Percentiles rank a stretch among this genome's conserved stretches.
Conservation (phyloP, 2,329 filamentous ascomycete genomes). For the Neonectria sp. region DNA sequence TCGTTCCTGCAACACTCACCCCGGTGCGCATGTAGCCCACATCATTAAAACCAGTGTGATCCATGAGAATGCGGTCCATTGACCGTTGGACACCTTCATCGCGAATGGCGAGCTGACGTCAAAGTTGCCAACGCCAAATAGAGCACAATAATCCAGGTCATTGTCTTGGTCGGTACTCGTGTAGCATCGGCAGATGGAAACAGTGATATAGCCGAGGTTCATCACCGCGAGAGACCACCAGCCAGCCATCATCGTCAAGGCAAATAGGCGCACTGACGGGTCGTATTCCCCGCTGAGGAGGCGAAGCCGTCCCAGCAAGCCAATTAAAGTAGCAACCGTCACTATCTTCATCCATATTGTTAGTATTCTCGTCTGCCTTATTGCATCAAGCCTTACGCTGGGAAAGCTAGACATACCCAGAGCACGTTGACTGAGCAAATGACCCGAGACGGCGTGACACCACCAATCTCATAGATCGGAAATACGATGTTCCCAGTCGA, state of each 20-base stretch:
- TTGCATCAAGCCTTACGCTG: neutral
- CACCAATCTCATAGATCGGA: constrained; percentile 22
- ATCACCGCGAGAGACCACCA: constrained; percentile 5
- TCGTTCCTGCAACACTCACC: neutral
- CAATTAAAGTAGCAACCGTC: neutral
- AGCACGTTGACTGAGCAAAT: constrained; percentile 14
- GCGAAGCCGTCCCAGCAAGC: constrained; percentile 7
- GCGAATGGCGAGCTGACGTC: neutral
- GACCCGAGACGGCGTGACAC: neutral
- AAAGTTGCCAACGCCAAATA: neutral
- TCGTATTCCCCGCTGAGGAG: neutral
- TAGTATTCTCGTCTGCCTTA: neutral
- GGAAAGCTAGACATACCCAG: constrained; percentile 21
- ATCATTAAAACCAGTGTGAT: neutral
- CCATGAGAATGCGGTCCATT: neutral
- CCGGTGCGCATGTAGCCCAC: neutral
- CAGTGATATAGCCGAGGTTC: constrained; percentile 12
- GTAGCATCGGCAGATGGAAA: constrained; percentile 17
- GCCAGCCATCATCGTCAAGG: constrained; percentile 10
- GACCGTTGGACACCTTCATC: neutral
- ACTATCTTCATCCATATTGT: constrained; percentile 9
- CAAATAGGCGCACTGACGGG: constrained; percentile 17
- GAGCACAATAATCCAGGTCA: neutral
- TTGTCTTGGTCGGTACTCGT: neutral
- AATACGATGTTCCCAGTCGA: constrained; percentile 29